Evolutionary conservation across 768 basidiomycete genomes (phyloP), one percentile per base, ranked within the genome.

Genomic region (Suillus luteus): DNA sequence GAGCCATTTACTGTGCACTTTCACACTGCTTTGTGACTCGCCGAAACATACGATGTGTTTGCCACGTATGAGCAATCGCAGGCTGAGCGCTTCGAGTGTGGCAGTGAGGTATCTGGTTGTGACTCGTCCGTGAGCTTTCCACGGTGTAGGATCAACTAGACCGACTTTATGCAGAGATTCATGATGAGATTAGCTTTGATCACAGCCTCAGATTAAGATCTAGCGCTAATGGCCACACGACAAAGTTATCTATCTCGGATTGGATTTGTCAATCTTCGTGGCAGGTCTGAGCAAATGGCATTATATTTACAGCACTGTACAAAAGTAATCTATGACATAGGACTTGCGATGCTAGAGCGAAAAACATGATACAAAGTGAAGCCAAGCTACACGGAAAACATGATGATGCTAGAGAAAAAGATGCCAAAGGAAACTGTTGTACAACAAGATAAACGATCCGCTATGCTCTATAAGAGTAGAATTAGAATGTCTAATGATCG

Each of bases 401-500:
- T 12, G 63, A 61, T 55, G 41, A 51, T 52, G 55, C 19, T 55
- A 41, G 54, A 66, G 62, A 40, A 60, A 40, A 55, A 58, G 43
- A 62, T 59, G 41, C 43, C 31, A 61, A 48, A 43, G 65, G 55
- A 64, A 64, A 41, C 59, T 55, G 54, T 40, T 52, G 60, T 62
- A 64, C 64, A 63, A 31, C 44, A 61, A 24, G 51, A 27, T 11
- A 67, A 40, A 64, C 54, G 48, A 68, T 76, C 67, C 64, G n/a
- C 68, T 38, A 38, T 54, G 24, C 61, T 64, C 63, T 70, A 65
- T 51, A 62, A 40, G 24, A 61, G 31, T 46, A 58, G 44, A 17
- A 66, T 64, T 64, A 67, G 37, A 72, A 66, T 73, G 66, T 54
- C 37, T 59, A 61, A 57, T 41, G 59, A 62, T 61, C 51, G 54